Percentiles rank a stretch among this genome's conserved stretches.
Conservation (phyloP, 2,329 filamentous ascomycete genomes). For the Neofusicoccum laricinum region DNA sequence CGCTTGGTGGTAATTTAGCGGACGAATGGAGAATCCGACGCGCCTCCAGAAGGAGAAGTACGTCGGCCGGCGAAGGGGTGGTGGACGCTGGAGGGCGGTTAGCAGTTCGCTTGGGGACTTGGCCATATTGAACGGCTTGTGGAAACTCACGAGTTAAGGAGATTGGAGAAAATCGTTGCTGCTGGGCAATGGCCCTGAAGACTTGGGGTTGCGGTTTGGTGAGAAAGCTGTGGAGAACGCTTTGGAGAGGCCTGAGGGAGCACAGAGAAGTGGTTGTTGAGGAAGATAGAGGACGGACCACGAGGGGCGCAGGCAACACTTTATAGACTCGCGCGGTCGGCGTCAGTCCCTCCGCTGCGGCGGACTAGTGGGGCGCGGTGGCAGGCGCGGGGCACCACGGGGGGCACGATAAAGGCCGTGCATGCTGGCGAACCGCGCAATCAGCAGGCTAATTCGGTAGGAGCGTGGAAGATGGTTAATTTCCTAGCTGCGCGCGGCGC, state of each 20-base stretch:
- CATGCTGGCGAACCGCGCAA: not conserved
- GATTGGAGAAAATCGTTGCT: constrained; percentile 98
- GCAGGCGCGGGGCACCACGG: not conserved
- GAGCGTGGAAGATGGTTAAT: not conserved
- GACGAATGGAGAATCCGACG: constrained; percentile 58
- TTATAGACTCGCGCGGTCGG: not conserved
- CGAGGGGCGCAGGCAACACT: constrained; percentile 6
- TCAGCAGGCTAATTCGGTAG: not conserved
- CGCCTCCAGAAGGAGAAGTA: constrained; percentile 81
- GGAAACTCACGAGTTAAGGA: constrained; percentile 85
- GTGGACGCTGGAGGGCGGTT: constrained; percentile 63
- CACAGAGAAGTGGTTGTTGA: not conserved
- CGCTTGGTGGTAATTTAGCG: constrained; percentile 29
- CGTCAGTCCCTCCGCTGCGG: not conserved
- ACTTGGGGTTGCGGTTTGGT: not conserved
- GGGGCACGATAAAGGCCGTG: not conserved
- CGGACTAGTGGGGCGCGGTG: not conserved
- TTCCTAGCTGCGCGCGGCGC: not conserved
- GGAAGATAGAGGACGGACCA: not conserved
- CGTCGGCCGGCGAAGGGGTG: constrained; percentile 96
- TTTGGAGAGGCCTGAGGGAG: not conserved
- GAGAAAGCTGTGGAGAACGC: not conserved
- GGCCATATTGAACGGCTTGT: too few species aligned
- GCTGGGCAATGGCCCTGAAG: constrained; percentile 47
- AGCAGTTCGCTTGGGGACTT: not conserved